A percentile compares a stretch with the other conserved stretches of the same genome.
These are phyloP conservation scores for Cordyceps tenuipes DNA, from an alignment of 2,329 filamentous ascomycete species.

Conservation along the genomic window DNA sequence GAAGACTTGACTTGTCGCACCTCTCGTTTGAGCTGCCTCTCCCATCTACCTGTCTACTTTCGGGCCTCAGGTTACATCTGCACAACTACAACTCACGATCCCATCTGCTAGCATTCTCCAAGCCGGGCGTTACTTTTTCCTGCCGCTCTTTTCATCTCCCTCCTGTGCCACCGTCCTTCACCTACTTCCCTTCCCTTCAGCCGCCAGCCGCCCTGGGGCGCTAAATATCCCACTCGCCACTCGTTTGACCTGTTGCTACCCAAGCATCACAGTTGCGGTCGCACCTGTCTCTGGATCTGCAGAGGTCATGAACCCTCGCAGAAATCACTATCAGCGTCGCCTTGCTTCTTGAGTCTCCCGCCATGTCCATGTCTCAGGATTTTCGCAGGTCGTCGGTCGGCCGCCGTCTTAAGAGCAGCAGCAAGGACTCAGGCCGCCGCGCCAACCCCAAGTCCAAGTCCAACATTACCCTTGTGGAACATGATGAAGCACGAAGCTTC, in stretches of 20 bases:
- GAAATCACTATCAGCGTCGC: not conserved
- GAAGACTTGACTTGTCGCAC: not conserved
- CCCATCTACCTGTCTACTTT: not conserved
- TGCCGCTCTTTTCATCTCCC: not conserved
- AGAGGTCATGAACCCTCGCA: not conserved
- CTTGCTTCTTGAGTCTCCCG: slow-evolving; percentile 9
- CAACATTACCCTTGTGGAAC: slow-evolving; percentile 41
- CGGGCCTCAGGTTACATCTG: not conserved
- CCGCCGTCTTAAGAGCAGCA: slow-evolving; percentile 37
- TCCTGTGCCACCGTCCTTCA: not conserved
- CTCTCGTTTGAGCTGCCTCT: slow-evolving; percentile 1
- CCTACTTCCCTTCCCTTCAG: not conserved
- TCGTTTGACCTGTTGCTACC: not conserved
- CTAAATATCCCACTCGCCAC: not conserved
- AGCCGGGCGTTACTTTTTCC: not conserved
- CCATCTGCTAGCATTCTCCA: not conserved
- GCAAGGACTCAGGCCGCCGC: slow-evolving; percentile 34
- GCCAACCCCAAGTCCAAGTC: slow-evolving; percentile 41
- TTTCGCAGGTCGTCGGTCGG: slow-evolving; percentile 39
- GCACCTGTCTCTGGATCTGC: not conserved
- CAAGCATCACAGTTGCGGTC: not conserved
- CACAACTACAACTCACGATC: not conserved
- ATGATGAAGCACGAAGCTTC: slow-evolving; percentile 84
- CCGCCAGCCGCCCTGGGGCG: not conserved
- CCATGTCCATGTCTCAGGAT: slow-evolving; percentile 50